A percentile compares a stretch with the other conserved stretches of the same genome.
Evolutionary conservation across 2,329 filamentous ascomycete genomes (phyloP).

Genomic region (Blastomyces parvus): DNA sequence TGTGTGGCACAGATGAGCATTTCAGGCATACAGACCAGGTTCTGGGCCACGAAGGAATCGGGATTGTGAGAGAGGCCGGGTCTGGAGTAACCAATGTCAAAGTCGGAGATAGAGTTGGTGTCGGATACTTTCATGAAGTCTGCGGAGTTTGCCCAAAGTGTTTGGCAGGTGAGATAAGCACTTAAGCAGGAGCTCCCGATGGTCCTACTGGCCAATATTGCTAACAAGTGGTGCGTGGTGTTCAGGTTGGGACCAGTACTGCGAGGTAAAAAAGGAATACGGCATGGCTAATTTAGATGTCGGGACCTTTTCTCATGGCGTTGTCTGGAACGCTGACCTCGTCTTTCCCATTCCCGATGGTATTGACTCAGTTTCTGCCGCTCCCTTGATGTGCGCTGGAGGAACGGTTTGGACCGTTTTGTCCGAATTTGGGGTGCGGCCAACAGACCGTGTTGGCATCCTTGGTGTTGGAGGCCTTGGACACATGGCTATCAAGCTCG

Average conservation of each 20-base stretch:
- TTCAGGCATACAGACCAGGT: slow-evolving; percentile 19
- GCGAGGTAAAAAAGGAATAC: slow-evolving; percentile 30
- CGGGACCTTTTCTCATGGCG: slow-evolving; percentile 31
- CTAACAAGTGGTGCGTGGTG: not conserved
- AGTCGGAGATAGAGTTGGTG: slow-evolving; percentile 36
- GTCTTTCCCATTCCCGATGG: slow-evolving; percentile 36
- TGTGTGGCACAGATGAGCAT: slow-evolving; percentile 53
- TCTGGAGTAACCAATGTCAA: slow-evolving; percentile 27
- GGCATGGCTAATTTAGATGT: slow-evolving; percentile 27
- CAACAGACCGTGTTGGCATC: slow-evolving; percentile 42
- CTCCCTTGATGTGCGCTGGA: slow-evolving; percentile 42
- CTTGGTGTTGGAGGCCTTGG: slow-evolving; percentile 46
- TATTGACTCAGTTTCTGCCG: slow-evolving; percentile 38
- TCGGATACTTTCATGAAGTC: slow-evolving; percentile 31
- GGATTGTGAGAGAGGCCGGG: slow-evolving; percentile 25
- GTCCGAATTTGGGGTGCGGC: slow-evolving; percentile 38
- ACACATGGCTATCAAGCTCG: slow-evolving; percentile 46
- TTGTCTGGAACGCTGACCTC: slow-evolving; percentile 33
- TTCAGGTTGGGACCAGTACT: slow-evolving; percentile 15
- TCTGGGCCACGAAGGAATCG: slow-evolving; percentile 34
- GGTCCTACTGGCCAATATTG: not conserved
- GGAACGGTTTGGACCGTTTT: slow-evolving; percentile 45
- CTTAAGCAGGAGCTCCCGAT: too few relatives aligned
- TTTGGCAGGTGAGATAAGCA: slow-evolving; percentile 2
- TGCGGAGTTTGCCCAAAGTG: slow-evolving; percentile 28